Evolutionary conservation across 2,329 filamentous ascomycete genomes (phyloP).

Genomic region (Trichoderma semiorbis): DNA sequence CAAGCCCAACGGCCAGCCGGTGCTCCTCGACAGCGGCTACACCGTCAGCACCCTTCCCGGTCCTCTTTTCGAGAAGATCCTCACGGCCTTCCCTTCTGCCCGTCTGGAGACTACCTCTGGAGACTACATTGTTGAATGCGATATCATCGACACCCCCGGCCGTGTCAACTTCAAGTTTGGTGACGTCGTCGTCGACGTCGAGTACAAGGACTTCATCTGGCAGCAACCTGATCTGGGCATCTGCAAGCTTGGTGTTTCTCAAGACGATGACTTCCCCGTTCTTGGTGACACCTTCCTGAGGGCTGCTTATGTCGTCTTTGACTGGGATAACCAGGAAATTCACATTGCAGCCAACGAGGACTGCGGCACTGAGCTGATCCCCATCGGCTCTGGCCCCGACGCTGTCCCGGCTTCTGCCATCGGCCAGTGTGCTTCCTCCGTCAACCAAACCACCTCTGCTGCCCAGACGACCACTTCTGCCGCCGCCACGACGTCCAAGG

Average conservation of each 20-base stretch:
- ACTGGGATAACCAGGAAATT: slow-evolving; percentile 39
- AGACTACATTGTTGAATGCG: slow-evolving; percentile 49
- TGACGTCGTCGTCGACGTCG: slow-evolving; percentile 41
- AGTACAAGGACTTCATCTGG: slow-evolving; percentile 47
- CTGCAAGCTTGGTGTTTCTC: slow-evolving; percentile 46
- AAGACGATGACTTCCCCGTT: slow-evolving; percentile 38
- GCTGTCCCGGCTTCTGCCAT: slow-evolving; percentile 30
- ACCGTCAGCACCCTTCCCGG: slow-evolving; percentile 65
- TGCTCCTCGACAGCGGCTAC: slow-evolving; percentile 64
- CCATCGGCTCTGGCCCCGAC: slow-evolving; percentile 39
- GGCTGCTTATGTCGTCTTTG: slow-evolving; percentile 43
- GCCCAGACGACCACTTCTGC: slow-evolving; percentile 19
- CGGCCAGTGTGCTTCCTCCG: slow-evolving; percentile 28
- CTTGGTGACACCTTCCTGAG: slow-evolving; percentile 46
- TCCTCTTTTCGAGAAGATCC: slow-evolving; percentile 46
- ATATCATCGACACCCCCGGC: slow-evolving; percentile 32
- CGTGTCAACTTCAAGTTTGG: slow-evolving; percentile 49
- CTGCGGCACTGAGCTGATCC: slow-evolving; percentile 37
- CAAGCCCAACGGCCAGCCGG: slow-evolving; percentile 37
- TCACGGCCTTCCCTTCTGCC: slow-evolving; percentile 43
- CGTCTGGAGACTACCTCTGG: slow-evolving; percentile 39
- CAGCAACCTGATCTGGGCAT: slow-evolving; percentile 28
- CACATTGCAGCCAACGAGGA: slow-evolving; percentile 37
- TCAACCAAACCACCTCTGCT: slow-evolving; percentile 21
- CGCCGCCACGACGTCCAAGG: slow-evolving; percentile 20